Evolutionary conservation across 306 rosid genomes (phyloP).

Genomic region (Psophocarpus tetragonolobus): DNA sequence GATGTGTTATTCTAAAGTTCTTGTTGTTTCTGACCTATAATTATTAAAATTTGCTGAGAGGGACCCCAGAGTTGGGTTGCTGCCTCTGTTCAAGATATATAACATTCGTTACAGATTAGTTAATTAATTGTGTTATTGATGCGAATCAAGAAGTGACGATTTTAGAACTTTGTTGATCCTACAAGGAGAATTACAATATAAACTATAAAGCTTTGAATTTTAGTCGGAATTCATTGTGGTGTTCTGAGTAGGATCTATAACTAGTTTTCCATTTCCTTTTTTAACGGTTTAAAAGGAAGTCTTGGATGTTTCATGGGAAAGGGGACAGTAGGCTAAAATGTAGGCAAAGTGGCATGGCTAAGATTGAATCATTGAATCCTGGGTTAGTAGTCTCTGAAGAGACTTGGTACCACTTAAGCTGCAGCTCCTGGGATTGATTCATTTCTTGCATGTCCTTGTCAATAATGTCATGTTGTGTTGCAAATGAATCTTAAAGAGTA

Average conservation of each 20-base stretch:
- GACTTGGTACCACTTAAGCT: neutral
- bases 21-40: conserved; percentile 1
- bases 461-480: neutral
- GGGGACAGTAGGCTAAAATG: conserved; percentile 11
- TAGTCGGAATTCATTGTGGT: neutral
- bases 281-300: neutral
- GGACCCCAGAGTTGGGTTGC: conserved; percentile 8
- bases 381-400: conserved; percentile 15
- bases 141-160: conserved; percentile 3
- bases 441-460: neutral
- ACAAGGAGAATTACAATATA: neutral
- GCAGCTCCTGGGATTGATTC: neutral
- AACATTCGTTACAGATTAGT: neutral
- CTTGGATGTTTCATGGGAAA: neutral
- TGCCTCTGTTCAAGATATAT: neutral
- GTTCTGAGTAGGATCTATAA: neutral
- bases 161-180: neutral
- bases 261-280: neutral
- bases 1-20: neutral
- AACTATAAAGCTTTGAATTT: neutral
- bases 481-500: conserved; percentile 9
- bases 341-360: neutral
- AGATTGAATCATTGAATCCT: neutral
- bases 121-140: neutral
- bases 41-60: conserved; percentile 11